Conservation (phyloP, 2,329 filamentous ascomycete genomes). For the Aspergillus melleus region DNA sequence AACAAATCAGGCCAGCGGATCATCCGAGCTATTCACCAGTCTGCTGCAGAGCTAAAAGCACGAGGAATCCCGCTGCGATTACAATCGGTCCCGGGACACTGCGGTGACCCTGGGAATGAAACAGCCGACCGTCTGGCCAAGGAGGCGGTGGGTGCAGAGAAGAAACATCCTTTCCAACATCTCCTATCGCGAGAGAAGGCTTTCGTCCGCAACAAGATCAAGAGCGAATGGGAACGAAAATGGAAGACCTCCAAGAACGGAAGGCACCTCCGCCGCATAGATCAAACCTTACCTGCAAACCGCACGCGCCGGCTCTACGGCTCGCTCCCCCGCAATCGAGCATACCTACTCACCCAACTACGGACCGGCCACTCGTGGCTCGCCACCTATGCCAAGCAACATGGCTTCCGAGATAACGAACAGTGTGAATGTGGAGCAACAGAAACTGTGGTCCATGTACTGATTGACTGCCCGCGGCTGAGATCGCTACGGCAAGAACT, state of each 20-base stretch:
- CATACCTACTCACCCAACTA: too few relatives aligned
- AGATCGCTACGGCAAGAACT: too few relatives aligned
- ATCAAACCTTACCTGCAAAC: conserved; percentile 7
- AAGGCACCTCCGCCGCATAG: conserved; percentile 7
- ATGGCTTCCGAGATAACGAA: too few relatives aligned
- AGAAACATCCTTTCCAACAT: conserved; percentile 11
- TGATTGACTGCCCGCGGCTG: too few relatives aligned
- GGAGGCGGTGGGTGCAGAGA: background rate
- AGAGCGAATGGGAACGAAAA: conserved; percentile 12
- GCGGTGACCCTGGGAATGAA: conserved; percentile 7
- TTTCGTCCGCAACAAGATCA: conserved; percentile 8
- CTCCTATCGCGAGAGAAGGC: conserved; percentile 13
- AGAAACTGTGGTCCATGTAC: too few relatives aligned
- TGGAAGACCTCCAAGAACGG: conserved; percentile 13
- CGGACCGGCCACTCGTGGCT: too few relatives aligned
- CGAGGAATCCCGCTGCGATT: conserved; percentile 12
- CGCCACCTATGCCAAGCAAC: too few relatives aligned
- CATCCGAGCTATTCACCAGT: too few relatives aligned
- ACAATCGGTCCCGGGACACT: conserved; percentile 12
- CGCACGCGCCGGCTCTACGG: conserved; percentile 14
- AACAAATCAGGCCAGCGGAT: conserved; percentile 19
- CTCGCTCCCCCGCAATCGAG: background rate
- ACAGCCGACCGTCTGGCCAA: conserved; percentile 6
- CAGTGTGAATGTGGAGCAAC: too few relatives aligned
- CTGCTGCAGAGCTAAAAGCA: background rate